These are phyloP conservation scores for Ustilago curta DNA, from an alignment of 1,284 basidiomycete species.

Conservation along the genomic window DNA sequence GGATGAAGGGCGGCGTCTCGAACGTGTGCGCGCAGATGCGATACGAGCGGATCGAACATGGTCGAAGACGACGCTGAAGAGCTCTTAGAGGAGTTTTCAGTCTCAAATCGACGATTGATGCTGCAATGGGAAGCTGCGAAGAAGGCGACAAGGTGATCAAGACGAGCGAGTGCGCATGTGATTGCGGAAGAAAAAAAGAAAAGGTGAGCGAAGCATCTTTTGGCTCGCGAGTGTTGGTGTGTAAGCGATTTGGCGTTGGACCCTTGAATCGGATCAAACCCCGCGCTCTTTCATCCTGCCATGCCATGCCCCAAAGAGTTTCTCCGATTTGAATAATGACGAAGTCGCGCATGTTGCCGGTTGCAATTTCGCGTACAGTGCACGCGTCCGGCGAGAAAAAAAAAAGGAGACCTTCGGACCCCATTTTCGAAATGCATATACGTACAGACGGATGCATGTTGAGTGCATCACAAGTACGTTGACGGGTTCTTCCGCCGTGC, in stretches of 20 bases:
- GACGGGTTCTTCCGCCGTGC: no score
- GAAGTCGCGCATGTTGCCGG: neutral
- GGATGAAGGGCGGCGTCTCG: constrained; percentile 32
- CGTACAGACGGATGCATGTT: neutral
- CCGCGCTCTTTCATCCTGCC: neutral
- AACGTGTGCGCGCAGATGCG: constrained; percentile 1
- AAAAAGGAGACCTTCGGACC: neutral
- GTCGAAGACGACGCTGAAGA: neutral
- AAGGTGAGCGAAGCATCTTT: neutral
- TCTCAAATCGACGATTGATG: no score
- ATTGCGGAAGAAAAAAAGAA: no score
- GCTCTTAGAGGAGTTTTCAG: no score
- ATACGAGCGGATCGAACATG: constrained; percentile 4
- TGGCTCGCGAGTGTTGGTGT: neutral
- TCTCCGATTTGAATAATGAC: neutral
- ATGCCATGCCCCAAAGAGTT: neutral
- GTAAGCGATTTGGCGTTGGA: constrained; percentile 2
- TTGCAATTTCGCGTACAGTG: neutral
- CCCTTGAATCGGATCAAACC: neutral
- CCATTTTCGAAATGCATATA: neutral
- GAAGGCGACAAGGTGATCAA: neutral
- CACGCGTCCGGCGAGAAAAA: constrained; percentile 1
- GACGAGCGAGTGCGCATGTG: constrained; percentile 1
- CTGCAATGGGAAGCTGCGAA: neutral
- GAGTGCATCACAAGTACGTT: no score